Conservation (phyloP, 2,329 filamentous ascomycete genomes). For the Colletotrichum gloeosporioides region DNA sequence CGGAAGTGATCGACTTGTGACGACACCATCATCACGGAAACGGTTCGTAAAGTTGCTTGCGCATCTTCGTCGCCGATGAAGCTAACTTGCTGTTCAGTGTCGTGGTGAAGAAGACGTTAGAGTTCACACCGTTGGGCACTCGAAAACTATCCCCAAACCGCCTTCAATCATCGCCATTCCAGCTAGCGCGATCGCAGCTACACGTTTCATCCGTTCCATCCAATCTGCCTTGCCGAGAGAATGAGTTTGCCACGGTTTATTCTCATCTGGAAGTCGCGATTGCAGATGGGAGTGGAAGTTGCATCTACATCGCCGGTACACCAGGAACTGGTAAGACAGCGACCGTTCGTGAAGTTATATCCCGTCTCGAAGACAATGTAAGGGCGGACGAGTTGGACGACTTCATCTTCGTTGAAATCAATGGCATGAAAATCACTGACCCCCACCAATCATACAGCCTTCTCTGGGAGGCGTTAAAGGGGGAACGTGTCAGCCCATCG, state of each 20-base stretch:
- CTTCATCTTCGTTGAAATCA: constrained; percentile 99
- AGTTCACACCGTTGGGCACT: constrained; percentile 95
- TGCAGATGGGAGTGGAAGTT: constrained; percentile 88
- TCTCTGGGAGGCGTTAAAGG: constrained; percentile 94
- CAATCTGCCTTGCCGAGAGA: constrained; percentile 88
- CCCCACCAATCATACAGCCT: constrained; percentile 95
- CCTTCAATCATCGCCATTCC: constrained; percentile 84
- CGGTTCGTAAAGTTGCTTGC: background rate
- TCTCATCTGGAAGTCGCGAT: constrained; percentile 94
- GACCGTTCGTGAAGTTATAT: constrained; percentile 93
- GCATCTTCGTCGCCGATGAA: background rate
- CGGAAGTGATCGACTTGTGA: constrained; percentile 3
- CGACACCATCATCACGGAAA: constrained; percentile 63
- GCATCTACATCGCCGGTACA: constrained; percentile 99
- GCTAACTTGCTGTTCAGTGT: constrained; percentile 47
- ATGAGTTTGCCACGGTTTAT: constrained; percentile 91
- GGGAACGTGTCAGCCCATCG: constrained; percentile 87
- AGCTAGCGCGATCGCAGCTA: constrained; percentile 84
- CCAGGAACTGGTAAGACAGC: constrained; percentile 98
- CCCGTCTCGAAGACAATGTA: constrained; percentile 86
- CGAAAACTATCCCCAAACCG: constrained; percentile 79
- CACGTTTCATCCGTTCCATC: constrained; percentile 94
- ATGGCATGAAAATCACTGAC: constrained; percentile 99
- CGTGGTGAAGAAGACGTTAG: constrained; percentile 83
- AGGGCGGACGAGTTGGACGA: constrained; percentile 91